A percentile compares a stretch with the other conserved stretches of the same genome.
phyloP scores from a whole-genome alignment of 129 eudicot species.

The Flaveria ramosissima region DNA sequence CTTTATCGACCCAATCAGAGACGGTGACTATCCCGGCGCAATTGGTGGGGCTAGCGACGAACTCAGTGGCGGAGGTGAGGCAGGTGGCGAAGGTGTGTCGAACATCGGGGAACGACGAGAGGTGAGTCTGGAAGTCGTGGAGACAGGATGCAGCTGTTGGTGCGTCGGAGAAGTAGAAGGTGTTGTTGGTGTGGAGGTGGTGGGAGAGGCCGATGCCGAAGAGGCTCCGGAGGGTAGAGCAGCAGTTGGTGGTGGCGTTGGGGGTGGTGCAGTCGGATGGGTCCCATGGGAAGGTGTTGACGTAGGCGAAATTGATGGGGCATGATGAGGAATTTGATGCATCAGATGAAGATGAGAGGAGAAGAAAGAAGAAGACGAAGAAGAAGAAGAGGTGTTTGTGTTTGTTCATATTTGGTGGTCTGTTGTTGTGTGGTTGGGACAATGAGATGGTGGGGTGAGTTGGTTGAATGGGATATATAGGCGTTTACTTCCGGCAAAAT shows the following conservation, averaged over 20 bases:
- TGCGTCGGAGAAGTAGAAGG: conserved; percentile 46
- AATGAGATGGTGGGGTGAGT: neutral
- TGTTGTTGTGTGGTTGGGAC: neutral
- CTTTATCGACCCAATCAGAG: conserved; percentile 47
- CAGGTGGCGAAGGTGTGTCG: conserved; percentile 38
- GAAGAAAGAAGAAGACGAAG: conserved; percentile 14
- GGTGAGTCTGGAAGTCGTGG: conserved; percentile 37
- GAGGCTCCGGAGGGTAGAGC: conserved; percentile 58
- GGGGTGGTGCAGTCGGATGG: conserved; percentile 45
- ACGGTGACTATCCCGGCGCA: conserved; percentile 53
- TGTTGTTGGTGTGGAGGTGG: conserved; percentile 49
- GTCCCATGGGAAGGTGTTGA: conserved; percentile 65
- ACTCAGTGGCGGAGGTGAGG: conserved; percentile 39
- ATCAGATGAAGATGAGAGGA: conserved; percentile 17
- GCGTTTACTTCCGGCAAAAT: too few relatives aligned
- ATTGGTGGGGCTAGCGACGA: conserved; percentile 36
- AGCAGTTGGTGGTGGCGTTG: conserved; percentile 43
- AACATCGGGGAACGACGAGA: conserved; percentile 21
- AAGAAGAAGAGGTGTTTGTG: neutral
- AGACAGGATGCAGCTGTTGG: conserved; percentile 42
- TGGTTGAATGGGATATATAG: too few relatives aligned
- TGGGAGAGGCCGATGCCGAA: conserved; percentile 60
- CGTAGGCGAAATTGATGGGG: conserved; percentile 60
- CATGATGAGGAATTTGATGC: conserved; percentile 48
- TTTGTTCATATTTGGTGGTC: neutral